Percentiles rank a stretch among this genome's conserved stretches.
phyloP scores from a whole-genome alignment of 768 basidiomycete genomes.

The Agaricus blazei region DNA sequence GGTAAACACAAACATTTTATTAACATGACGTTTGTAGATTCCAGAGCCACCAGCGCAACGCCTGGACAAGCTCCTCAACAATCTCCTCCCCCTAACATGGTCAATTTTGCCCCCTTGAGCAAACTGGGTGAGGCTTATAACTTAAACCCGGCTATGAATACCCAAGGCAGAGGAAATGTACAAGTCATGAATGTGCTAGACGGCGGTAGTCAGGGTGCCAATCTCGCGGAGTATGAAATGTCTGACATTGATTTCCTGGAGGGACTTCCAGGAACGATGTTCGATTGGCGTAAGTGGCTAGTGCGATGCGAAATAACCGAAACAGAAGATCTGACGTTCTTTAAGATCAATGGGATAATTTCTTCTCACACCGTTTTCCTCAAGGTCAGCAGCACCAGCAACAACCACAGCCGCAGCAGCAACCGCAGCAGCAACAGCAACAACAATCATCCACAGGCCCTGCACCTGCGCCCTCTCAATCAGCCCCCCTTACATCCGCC shows the following conservation, averaged over 20 bases:
- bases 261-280: conserved; percentile 80
- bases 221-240: conserved; percentile 60
- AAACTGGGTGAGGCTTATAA: conserved; percentile 38
- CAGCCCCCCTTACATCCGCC: conserved; percentile 1
- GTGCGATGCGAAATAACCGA: neutral
- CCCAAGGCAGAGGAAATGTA: conserved; percentile 42
- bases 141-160: conserved; percentile 74
- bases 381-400: conserved; percentile 7
- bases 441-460: conserved; percentile 10
- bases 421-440: conserved; percentile 19
- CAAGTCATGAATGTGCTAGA: conserved; percentile 79
- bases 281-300: conserved; percentile 68
- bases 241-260: conserved; percentile 68
- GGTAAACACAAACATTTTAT: neutral
- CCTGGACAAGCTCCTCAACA: conserved; percentile 6
- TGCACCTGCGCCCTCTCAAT: conserved; percentile 1
- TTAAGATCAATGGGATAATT: conserved; percentile 78
- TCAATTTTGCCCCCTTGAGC: conserved; percentile 52
- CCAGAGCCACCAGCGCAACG: neutral
- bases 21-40: no score
- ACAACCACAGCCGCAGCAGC: conserved; percentile 7
- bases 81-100: conserved; percentile 43
- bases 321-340: conserved; percentile 1
- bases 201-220: conserved; percentile 47
- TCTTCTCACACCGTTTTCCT: conserved; percentile 59